Evolutionary conservation across 2,329 filamentous ascomycete genomes (phyloP).

Genomic region (Grosmannia serpens): DNA sequence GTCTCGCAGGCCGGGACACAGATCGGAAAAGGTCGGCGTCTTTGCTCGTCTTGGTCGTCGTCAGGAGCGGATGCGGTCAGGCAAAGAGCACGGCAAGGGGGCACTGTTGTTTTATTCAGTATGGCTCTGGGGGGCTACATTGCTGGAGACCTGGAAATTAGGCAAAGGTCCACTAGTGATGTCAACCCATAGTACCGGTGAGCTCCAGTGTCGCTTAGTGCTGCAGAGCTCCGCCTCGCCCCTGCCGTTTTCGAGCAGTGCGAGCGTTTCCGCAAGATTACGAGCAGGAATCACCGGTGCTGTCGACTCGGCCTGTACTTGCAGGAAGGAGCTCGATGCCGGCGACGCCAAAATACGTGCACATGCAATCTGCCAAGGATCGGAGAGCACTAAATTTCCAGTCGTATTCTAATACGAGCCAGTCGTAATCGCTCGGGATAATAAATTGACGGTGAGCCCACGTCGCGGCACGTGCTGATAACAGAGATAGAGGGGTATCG

Average conservation of each 20-base stretch:
- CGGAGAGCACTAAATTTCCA: no score
- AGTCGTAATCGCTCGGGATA: background rate
- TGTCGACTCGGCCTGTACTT: no score
- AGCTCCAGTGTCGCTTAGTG: background rate
- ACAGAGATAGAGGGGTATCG: background rate
- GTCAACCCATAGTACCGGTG: background rate
- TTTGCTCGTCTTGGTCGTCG: background rate
- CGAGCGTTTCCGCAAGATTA: background rate
- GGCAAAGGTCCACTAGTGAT: conserved; percentile 9
- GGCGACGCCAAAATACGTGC: no score
- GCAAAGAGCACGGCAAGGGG: background rate
- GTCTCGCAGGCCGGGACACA: background rate
- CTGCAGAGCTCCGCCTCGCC: background rate
- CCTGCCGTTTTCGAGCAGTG: background rate
- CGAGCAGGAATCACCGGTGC: no score
- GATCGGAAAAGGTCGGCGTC: background rate
- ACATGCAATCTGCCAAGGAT: no score
- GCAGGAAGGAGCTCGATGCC: no score
- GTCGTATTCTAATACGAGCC: background rate
- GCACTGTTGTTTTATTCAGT: background rate
- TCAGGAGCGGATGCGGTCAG: background rate
- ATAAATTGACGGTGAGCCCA: background rate
- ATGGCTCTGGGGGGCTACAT: background rate
- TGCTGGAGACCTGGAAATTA: conserved; percentile 4
- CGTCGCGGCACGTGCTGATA: background rate